phyloP scores from a whole-genome alignment of 148 eudicot genomes.

The Polygonum maritimum region DNA sequence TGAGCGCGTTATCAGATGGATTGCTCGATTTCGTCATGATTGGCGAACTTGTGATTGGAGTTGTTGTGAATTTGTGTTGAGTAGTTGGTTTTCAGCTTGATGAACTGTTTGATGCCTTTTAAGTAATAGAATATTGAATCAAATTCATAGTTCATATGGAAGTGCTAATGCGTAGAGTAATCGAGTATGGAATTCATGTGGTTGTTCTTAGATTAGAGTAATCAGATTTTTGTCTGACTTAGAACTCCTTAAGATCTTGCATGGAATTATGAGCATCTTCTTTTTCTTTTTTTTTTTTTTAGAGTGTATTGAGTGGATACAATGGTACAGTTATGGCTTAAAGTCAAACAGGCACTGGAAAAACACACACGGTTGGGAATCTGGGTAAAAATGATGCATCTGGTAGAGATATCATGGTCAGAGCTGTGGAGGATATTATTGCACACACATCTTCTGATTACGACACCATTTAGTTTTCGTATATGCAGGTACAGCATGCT shows the following conservation, averaged over 20 bases:
- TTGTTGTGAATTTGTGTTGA: background rate
- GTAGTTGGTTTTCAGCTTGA: background rate
- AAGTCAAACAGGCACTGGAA: constrained; percentile 98
- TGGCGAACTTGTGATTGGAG: background rate
- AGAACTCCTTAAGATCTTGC: no score
- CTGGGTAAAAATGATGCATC: constrained; percentile 85
- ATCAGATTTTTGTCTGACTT: background rate
- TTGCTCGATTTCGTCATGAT: background rate
- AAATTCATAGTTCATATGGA: background rate
- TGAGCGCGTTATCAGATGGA: background rate
- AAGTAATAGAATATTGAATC: background rate
- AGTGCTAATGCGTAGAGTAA: background rate
- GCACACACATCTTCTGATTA: constrained; percentile 38
- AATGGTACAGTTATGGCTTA: constrained; percentile 99
- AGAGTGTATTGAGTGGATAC: constrained; percentile 94
- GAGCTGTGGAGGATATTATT: constrained; percentile 90
- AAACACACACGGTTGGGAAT: constrained; percentile 86
- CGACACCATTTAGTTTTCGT: constrained; percentile 77
- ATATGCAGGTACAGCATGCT: constrained; percentile 52
- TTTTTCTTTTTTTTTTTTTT: constrained; percentile 22
- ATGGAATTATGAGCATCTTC: no score
- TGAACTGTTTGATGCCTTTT: background rate
- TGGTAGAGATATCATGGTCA: constrained; percentile 92
- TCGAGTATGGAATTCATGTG: background rate
- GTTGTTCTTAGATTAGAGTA: background rate